These are phyloP conservation scores for Aspergillus haitiensis DNA, from an alignment of 495 filamentous ascomycete species.

Conservation along the genomic window DNA sequence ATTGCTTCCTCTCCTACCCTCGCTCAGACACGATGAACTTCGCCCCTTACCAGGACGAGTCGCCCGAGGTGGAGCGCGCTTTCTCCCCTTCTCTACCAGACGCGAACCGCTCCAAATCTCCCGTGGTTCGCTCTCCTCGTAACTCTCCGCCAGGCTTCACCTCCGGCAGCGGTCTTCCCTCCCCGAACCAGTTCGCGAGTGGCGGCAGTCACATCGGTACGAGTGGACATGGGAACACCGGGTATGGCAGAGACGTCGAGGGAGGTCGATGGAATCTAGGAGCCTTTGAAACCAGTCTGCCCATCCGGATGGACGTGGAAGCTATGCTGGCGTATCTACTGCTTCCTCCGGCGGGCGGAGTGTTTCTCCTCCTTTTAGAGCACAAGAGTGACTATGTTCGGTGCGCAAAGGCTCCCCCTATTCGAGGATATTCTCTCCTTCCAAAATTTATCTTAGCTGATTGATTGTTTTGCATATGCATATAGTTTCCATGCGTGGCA, in stretches of 20 bases:
- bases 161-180: conserved; percentile 41
- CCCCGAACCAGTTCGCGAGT: conserved; percentile 42
- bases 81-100: conserved; percentile 63
- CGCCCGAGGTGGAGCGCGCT: conserved; percentile 72
- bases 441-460: conserved; percentile 9
- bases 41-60: conserved; percentile 89
- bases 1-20: not conserved
- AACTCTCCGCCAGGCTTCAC: conserved; percentile 32
- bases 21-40: conserved; percentile 68
- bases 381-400: conserved; percentile 95
- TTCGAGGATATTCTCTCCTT: not conserved
- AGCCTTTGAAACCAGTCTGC: conserved; percentile 76
- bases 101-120: conserved; percentile 50
- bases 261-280: conserved; percentile 66
- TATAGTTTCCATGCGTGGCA: conserved; percentile 95
- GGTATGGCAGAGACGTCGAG: conserved; percentile 42
- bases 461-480: not conserved
- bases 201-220: conserved; percentile 19
- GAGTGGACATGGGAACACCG: conserved; percentile 36
- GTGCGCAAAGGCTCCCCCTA: conserved; percentile 47
- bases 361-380: conserved; percentile 82
- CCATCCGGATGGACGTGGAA: conserved; percentile 81
- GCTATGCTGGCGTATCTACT: conserved; percentile 87
- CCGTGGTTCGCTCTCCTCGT: conserved; percentile 43
- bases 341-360: conserved; percentile 82